Percentiles rank a stretch among this genome's conserved stretches.
Evolutionary conservation across 2,329 filamentous ascomycete genomes (phyloP).

Genomic region (Lachnellula subtilissima): DNA sequence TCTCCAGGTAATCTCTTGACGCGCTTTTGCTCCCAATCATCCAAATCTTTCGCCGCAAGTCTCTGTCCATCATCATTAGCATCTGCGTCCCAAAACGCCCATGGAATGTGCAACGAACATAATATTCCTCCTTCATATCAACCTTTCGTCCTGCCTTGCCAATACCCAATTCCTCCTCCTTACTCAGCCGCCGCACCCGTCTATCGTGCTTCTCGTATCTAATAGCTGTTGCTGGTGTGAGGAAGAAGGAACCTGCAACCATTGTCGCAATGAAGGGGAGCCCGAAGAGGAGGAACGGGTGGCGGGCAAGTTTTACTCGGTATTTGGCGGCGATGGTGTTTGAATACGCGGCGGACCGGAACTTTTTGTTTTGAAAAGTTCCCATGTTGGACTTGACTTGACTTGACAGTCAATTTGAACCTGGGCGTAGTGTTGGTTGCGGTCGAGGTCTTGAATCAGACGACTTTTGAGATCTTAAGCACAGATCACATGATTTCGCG

Average conservation of each 20-base stretch:
- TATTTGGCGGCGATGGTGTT: slow-evolving; percentile 72
- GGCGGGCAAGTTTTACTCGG: slow-evolving; percentile 66
- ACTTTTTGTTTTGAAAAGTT: slow-evolving; percentile 66
- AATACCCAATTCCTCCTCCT: slow-evolving; percentile 81
- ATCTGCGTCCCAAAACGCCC: background rate
- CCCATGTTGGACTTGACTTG: slow-evolving; percentile 41
- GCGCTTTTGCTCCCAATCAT: slow-evolving; percentile 95
- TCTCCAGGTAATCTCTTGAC: slow-evolving; percentile 88
- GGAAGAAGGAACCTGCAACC: slow-evolving; percentile 84
- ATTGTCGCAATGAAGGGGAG: slow-evolving; percentile 89
- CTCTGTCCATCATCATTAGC: slow-evolving; percentile 46
- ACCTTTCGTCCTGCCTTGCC: slow-evolving; percentile 66
- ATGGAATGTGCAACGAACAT: slow-evolving; percentile 51
- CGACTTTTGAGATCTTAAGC: background rate
- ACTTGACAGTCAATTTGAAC: slow-evolving; percentile 4
- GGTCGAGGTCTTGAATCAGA: background rate
- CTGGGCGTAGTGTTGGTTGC: background rate
- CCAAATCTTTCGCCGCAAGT: slow-evolving; percentile 81
- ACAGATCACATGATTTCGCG: slow-evolving; percentile 20
- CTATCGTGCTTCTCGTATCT: slow-evolving; percentile 91
- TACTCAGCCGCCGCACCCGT: slow-evolving; percentile 77
- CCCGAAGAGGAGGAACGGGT: slow-evolving; percentile 89
- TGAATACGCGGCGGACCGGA: slow-evolving; percentile 59
- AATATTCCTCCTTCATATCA: slow-evolving; percentile 81
- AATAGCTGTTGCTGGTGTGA: slow-evolving; percentile 89